Base-by-base conservation (phyloP, 1,139 yeast genomes). In the Candida anutae region DNA sequence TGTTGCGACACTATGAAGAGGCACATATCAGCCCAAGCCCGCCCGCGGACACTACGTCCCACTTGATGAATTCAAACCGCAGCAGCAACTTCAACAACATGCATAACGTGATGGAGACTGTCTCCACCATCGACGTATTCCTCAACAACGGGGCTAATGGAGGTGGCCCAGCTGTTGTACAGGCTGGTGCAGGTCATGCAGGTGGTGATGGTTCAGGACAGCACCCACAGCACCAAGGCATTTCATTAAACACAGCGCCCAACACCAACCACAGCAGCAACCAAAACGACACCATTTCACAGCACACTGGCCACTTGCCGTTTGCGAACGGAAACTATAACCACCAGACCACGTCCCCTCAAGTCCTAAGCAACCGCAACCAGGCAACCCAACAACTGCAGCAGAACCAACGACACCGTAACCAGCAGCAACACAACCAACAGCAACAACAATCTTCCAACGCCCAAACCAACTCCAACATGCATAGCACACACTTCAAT, bases 1-100 rank as follows among this genome's bases (percentile, higher is more conserved):
- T 90, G 38, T 67, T 90, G 39, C 77, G 94, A 44, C 98, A 90
- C 53, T 93, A 90, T 50, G 98, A 93, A 53, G 97, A 90, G 55
- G 88, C 94, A 23, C 98, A 90, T 54, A 88, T 88, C 38, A 74
- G 82, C 30, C 82, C 84, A 22, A 75, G 77, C 13, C 81, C 81
- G 2, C 78, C 80, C 9, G 46, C 56, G 26, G 58, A 55, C 31
- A 49, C 47, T 34, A 49, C 50, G 28, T 61, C 56, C 38, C n/a
- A n/a, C n/a, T 43, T 56, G 42, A 40, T 58, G 27, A 52, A 48
- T 36, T 48, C 55, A 29, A 55, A 53, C 42, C 44, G 66, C 34
- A 54, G 50, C 36, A 56, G 53, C 40, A 50, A 55, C 40, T 53
- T 58, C 45, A 63, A 58, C 42, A 62, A 56, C 39, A 55, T 55